phyloP scores from a whole-genome alignment of 1,139 yeast genomes.

The Blastobotrys aristatus region DNA sequence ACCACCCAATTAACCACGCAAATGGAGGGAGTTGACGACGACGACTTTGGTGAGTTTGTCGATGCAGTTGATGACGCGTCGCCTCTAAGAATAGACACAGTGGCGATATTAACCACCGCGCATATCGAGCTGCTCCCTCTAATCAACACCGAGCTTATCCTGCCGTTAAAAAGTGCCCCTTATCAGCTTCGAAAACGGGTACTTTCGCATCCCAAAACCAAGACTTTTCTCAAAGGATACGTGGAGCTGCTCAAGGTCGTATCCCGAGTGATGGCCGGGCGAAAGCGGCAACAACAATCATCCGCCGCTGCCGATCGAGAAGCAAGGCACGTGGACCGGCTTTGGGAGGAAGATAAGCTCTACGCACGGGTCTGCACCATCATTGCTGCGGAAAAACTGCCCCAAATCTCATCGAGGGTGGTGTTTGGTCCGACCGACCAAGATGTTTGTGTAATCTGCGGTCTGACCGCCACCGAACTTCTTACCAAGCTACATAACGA shows the following conservation, averaged over 20 bases:
- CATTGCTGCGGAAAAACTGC: not conserved
- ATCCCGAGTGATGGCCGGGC: constrained; percentile 12
- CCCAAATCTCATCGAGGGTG: not conserved
- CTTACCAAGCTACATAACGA: constrained; percentile 1
- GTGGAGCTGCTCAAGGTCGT: constrained; percentile 8
- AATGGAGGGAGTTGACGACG: no score
- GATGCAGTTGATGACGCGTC: not conserved
- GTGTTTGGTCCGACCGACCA: not conserved
- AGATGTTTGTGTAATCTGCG: constrained; percentile 9
- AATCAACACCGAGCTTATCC: constrained; percentile 4
- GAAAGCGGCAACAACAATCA: constrained; percentile 1
- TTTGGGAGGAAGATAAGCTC: constrained; percentile 8
- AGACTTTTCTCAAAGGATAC: constrained; percentile 11
- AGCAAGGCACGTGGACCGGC: constrained; percentile 11
- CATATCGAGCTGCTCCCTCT: constrained; percentile 10
- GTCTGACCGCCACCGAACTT: constrained; percentile 9
- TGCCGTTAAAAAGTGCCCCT: constrained; percentile 1
- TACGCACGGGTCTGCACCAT: not conserved
- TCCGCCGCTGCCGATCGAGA: constrained; percentile 10
- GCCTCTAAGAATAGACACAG: not conserved
- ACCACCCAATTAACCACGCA: no score
- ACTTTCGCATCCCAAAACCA: constrained; percentile 12
- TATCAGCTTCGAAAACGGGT: constrained; percentile 12
- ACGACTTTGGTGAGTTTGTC: constrained; percentile 15
- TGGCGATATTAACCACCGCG: constrained; percentile 2